phyloP scores from a whole-genome alignment of 192 early-diverging fungal species.

The Piromyces finnis region DNA sequence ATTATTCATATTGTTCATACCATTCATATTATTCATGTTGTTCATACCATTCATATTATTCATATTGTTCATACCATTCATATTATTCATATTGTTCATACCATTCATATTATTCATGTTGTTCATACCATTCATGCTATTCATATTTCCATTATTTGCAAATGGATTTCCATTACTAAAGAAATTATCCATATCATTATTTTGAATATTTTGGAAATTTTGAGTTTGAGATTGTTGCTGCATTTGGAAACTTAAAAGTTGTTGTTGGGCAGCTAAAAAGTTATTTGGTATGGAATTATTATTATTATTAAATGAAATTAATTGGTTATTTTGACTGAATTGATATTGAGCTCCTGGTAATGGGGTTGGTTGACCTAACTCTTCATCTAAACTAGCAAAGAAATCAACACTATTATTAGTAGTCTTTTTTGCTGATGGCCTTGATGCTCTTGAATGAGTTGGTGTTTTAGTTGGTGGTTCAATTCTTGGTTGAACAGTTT shows the following conservation, averaged over 20 bases:
- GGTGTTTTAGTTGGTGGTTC: not conserved
- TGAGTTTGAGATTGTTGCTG: not conserved
- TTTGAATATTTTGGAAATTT: not conserved
- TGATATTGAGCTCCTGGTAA: not conserved
- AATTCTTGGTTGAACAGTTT: not conserved
- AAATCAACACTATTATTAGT: not conserved
- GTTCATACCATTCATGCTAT: not conserved
- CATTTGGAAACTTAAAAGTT: not conserved
- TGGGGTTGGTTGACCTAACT: not conserved
- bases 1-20: too few species aligned
- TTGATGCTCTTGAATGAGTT: not conserved
- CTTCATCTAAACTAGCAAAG: not conserved
- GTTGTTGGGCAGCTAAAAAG: not conserved
- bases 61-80: too few species aligned
- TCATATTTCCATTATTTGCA: not conserved
- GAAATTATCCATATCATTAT: not conserved
- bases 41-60: too few species aligned
- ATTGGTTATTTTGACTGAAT: not conserved
- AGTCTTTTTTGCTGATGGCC: not conserved
- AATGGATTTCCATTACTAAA: not conserved
- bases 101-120: not conserved
- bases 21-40: too few species aligned
- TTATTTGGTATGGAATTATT: not conserved
- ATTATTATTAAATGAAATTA: not conserved
- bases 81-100: not conserved